phyloP scores from a whole-genome alignment of 495 filamentous ascomycete species.

The Annulohypoxylon nitens region DNA sequence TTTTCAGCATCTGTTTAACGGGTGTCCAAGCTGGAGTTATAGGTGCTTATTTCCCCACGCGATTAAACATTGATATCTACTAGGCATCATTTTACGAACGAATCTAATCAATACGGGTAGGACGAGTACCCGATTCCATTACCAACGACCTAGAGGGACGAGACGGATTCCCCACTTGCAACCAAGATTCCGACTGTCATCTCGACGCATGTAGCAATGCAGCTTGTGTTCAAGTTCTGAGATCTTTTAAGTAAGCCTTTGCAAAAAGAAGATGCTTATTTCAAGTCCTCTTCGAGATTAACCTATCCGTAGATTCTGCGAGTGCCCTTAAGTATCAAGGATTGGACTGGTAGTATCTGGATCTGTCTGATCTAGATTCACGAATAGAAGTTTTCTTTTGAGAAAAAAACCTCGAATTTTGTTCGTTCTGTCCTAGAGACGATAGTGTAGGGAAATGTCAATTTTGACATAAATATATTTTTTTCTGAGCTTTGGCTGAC shows the following conservation, averaged over 20 bases:
- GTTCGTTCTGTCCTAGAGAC: no score
- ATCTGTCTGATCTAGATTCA: no score
- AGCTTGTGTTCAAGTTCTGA: not conserved
- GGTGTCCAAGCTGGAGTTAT: constrained; percentile 37
- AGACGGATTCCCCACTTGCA: not conserved
- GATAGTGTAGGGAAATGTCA: no score
- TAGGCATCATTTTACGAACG: no score
- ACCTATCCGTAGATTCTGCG: not conserved
- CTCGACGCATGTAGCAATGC: not conserved
- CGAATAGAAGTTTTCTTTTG: no score
- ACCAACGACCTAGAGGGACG: not conserved
- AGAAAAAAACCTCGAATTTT: no score
- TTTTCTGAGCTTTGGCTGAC: no score
- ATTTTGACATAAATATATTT: no score
- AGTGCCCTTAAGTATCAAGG: not conserved
- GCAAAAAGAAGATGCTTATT: not conserved
- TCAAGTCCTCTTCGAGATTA: not conserved
- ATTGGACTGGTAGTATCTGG: no score
- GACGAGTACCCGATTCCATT: not conserved
- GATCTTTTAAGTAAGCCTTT: not conserved
- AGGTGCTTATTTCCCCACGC: constrained; percentile 3
- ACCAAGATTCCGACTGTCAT: not conserved
- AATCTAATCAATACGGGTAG: constrained; percentile 4
- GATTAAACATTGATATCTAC: not conserved
- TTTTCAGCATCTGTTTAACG: constrained; percentile 39